Percentiles rank a stretch among this genome's conserved stretches.
phyloP scores from a whole-genome alignment of 2,329 filamentous ascomycete species.

The Colletotrichum gigasporum region DNA sequence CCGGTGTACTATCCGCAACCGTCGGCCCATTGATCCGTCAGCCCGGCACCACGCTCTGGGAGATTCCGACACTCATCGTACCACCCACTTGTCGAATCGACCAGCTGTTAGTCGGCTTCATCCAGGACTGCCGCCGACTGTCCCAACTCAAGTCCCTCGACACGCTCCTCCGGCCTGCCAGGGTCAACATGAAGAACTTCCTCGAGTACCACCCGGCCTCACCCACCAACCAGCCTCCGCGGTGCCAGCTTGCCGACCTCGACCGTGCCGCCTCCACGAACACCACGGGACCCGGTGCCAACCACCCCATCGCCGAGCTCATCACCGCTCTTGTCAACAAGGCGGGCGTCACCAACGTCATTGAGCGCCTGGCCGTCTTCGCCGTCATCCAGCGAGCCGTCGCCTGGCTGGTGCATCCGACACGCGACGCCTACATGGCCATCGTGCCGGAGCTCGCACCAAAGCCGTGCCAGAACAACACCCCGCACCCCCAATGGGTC shows the following conservation, averaged over 20 bases:
- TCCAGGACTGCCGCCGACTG: conserved; percentile 46
- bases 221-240: conserved; percentile 16
- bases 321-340: conserved; percentile 41
- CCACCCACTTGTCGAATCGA: conserved; percentile 44
- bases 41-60: conserved; percentile 39
- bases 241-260: conserved; percentile 29
- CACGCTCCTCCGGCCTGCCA: conserved; percentile 43
- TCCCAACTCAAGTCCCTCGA: conserved; percentile 38
- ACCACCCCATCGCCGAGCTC: conserved; percentile 42
- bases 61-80: conserved; percentile 43
- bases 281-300: neutral
- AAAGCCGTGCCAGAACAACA: conserved; percentile 38
- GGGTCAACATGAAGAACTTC: conserved; percentile 44
- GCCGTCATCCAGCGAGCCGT: conserved; percentile 42
- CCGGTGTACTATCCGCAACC: conserved; percentile 39
- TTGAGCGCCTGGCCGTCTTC: conserved; percentile 45
- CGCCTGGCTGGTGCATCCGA: conserved; percentile 42
- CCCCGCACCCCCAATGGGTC: conserved; percentile 43
- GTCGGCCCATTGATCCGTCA: conserved; percentile 42
- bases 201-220: conserved; percentile 40
- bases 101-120: conserved; percentile 44
- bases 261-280: conserved; percentile 28
- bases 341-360: conserved; percentile 38
- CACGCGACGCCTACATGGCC: conserved; percentile 39
- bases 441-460: conserved; percentile 37